phyloP scores from a whole-genome alignment of 345 rosid species.

The Pseudoturritis turrita region DNA sequence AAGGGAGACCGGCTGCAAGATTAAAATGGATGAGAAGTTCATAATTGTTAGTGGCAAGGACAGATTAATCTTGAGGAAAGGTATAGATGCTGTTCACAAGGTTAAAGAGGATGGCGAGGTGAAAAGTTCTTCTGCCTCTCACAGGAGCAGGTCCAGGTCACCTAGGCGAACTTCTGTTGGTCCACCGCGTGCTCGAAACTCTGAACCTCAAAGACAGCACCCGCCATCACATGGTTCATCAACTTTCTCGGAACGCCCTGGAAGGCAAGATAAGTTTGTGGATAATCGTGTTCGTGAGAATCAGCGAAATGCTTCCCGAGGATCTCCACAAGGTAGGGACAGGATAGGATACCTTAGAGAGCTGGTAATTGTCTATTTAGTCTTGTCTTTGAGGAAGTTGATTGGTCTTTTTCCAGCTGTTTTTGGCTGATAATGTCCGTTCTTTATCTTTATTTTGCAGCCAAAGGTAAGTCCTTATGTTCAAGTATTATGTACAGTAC shows the following conservation, averaged over 20 bases:
- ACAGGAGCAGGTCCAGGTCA: conserved; percentile 81
- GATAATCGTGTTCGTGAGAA: conserved; percentile 72
- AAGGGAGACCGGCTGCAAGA: conserved; percentile 79
- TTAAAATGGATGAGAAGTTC: conserved; percentile 92
- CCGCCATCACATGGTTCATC: conserved; percentile 50
- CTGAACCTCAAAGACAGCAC: conserved; percentile 60
- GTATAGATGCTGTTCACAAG: conserved; percentile 95
- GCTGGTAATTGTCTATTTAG: conserved; percentile 50
- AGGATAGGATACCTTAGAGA: conserved; percentile 65
- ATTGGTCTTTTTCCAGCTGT: conserved; percentile 16
- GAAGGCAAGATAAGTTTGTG: conserved; percentile 63
- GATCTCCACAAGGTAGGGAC: conserved; percentile 99
- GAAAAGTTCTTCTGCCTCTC: conserved; percentile 61
- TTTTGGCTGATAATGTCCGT: conserved; percentile 27
- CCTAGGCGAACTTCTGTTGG: conserved; percentile 63
- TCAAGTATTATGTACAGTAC: conserved; percentile 63
- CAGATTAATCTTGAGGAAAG: conserved; percentile 80
- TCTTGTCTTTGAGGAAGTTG: conserved; percentile 37
- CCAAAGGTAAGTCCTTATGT: conserved; percentile 94
- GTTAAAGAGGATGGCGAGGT: conserved; percentile 67
- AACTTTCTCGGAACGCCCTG: conserved; percentile 61
- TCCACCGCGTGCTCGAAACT: conserved; percentile 53
- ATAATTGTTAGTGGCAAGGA: conserved; percentile 93
- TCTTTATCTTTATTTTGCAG: conserved; percentile 60
- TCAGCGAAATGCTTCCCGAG: conserved; percentile 60